A percentile compares a stretch with the other conserved stretches of the same genome.
phyloP scores from a whole-genome alignment of 768 basidiomycete species.

The Panaeolus papilionaceus region DNA sequence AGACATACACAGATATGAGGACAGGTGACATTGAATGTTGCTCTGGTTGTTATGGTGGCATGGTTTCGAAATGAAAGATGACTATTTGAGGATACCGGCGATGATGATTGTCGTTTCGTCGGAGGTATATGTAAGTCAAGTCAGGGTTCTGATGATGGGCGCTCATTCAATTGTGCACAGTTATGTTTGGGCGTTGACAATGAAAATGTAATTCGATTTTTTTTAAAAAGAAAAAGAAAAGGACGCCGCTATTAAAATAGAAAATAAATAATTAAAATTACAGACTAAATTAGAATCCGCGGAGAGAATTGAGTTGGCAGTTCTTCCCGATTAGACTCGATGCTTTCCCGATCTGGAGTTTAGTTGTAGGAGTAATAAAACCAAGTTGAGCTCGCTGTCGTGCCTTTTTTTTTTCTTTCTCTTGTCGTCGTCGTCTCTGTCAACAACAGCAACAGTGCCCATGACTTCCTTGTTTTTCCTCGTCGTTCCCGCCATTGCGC shows the following conservation, averaged over 20 bases:
- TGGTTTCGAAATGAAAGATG: too few species aligned
- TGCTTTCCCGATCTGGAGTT: conserved; percentile 26
- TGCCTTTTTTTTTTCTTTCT: conserved; percentile 25
- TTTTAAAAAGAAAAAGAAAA: not conserved
- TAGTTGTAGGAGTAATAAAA: conserved; percentile 18
- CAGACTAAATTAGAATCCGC: conserved; percentile 15
- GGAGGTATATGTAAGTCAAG: not conserved
- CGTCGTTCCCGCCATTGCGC: conserved; percentile 22
- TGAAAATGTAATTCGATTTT: too few species aligned
- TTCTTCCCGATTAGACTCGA: conserved; percentile 26
- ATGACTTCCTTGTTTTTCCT: conserved; percentile 6
- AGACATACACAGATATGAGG: not conserved
- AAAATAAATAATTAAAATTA: not conserved
- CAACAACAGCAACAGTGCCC: not conserved
- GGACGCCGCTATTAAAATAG: not conserved
- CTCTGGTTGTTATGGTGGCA: not conserved
- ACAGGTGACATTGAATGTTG: not conserved
- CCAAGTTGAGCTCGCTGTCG: conserved; percentile 24
- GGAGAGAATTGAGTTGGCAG: not conserved
- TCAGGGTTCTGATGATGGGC: not conserved
- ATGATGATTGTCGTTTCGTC: not conserved
- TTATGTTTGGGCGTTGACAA: not conserved
- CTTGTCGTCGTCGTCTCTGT: conserved; percentile 24
- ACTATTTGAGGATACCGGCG: too few species aligned
- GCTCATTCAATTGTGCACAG: not conserved